Evolutionary conservation across 257 asterid genomes (phyloP).

Genomic region (Nyctanthes arbortristis): DNA sequence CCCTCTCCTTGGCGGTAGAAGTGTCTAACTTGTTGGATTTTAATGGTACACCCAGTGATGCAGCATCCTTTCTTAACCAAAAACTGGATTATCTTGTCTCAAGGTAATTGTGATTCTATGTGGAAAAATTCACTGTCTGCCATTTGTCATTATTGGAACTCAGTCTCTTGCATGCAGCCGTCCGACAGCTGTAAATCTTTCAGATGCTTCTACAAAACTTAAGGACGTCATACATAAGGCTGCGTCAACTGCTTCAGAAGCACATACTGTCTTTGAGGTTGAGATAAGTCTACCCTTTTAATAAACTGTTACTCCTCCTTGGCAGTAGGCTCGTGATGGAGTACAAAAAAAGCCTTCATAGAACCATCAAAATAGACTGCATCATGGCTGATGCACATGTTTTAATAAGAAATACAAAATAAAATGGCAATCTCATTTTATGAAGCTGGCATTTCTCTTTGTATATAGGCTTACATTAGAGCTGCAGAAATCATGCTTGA

Average conservation of each 20-base stretch:
- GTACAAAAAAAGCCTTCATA: background rate
- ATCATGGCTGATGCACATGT: background rate
- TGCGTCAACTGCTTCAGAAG: constrained; percentile 53
- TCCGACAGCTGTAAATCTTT: constrained; percentile 96
- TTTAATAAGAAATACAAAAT: background rate
- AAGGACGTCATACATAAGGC: constrained; percentile 55
- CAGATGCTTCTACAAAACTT: constrained; percentile 83
- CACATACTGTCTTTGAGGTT: constrained; percentile 67
- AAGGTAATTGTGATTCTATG: constrained; percentile 48
- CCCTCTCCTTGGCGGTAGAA: constrained; percentile 92
- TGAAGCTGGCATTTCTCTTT: constrained; percentile 3
- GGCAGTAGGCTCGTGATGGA: background rate
- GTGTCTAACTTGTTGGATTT: constrained; percentile 53
- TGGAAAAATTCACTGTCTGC: background rate
- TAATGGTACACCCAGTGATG: constrained; percentile 63
- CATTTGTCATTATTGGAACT: constrained; percentile 9
- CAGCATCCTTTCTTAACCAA: constrained; percentile 55
- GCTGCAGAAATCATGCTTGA: constrained; percentile 86
- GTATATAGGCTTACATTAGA: constrained; percentile 70
- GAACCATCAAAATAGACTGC: background rate
- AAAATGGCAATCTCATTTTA: background rate
- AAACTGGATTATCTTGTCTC: constrained; percentile 87
- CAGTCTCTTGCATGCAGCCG: constrained; percentile 52
- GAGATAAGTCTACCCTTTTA: constrained; percentile 2
- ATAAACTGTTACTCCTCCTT: background rate